Conservation (phyloP, 2,329 filamentous ascomycete species). For the Calonectria fujianensis region DNA sequence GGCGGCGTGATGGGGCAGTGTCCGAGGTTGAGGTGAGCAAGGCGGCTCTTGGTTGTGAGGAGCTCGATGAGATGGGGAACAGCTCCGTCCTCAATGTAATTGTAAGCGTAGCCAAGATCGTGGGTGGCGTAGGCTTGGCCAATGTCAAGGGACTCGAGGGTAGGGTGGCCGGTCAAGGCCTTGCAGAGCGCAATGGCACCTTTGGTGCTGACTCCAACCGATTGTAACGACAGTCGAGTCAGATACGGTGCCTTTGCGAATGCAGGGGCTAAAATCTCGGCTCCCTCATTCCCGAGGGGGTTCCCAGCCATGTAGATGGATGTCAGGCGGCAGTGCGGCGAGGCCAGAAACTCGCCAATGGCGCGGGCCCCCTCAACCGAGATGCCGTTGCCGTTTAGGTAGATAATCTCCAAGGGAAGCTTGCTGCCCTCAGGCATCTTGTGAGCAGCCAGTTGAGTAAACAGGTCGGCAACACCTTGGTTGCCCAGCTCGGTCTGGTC, state of each 20-base stretch:
- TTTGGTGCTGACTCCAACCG: conserved; percentile 64
- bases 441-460: conserved; percentile 60
- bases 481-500: conserved; percentile 72
- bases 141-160: conserved; percentile 64
- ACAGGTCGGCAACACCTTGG: conserved; percentile 65
- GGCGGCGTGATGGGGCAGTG: conserved; percentile 59
- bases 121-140: conserved; percentile 68
- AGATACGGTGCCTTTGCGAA: conserved; percentile 59
- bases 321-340: conserved; percentile 58
- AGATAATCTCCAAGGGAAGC: conserved; percentile 60
- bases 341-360: conserved; percentile 58
- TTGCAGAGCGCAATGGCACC: conserved; percentile 62
- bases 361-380: conserved; percentile 56
- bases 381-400: conserved; percentile 62
- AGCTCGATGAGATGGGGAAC: conserved; percentile 59
- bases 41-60: conserved; percentile 55
- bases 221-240: conserved; percentile 64
- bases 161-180: conserved; percentile 59
- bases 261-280: conserved; percentile 56
- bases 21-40: conserved; percentile 66
- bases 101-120: conserved; percentile 67
- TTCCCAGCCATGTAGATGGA: conserved; percentile 63
- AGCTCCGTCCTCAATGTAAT: conserved; percentile 65
- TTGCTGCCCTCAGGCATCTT: conserved; percentile 53
- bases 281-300: conserved; percentile 60